A percentile compares a stretch with the other conserved stretches of the same genome.
Evolutionary conservation across 2,329 filamentous ascomycete species (phyloP).

Genomic region (Sporothrix euskadiensis): DNA sequence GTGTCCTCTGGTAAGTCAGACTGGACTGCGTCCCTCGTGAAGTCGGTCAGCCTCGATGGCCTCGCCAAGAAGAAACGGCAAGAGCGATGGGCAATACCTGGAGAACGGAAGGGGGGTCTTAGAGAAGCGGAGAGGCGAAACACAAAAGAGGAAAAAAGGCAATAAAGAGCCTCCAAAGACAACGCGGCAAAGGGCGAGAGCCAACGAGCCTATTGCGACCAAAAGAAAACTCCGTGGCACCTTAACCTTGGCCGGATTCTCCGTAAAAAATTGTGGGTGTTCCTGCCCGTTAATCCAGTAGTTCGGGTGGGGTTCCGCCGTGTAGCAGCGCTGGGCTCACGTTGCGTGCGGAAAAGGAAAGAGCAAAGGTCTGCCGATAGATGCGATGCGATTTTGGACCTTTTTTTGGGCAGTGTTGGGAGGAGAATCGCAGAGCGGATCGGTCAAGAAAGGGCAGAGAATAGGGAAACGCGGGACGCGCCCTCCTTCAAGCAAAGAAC

Average conservation of each 20-base stretch:
- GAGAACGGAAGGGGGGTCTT: not conserved
- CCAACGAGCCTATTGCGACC: slow-evolving; percentile 18
- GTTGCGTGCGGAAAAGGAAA: slow-evolving; percentile 8
- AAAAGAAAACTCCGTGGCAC: slow-evolving; percentile 9
- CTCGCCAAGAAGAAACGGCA: not conserved
- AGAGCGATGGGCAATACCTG: not conserved
- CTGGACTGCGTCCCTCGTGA: not conserved
- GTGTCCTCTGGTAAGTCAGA: not conserved
- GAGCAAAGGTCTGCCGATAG: slow-evolving; percentile 4
- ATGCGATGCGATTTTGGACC: slow-evolving; percentile 6
- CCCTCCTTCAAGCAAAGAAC: slow-evolving; percentile 12
- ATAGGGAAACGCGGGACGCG: slow-evolving; percentile 24
- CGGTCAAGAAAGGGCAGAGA: not conserved
- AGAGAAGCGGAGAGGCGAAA: slow-evolving; percentile 24
- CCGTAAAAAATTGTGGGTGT: not conserved
- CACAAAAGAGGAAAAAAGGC: slow-evolving; percentile 6
- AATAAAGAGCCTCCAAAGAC: not conserved
- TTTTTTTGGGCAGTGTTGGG: slow-evolving; percentile 16
- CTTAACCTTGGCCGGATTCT: slow-evolving; percentile 11
- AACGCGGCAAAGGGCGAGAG: slow-evolving; percentile 10
- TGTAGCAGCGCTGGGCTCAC: slow-evolving; percentile 1
- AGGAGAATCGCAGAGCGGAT: slow-evolving; percentile 10
- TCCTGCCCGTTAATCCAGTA: slow-evolving; percentile 11
- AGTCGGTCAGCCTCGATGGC: not conserved
- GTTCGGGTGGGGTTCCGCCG: slow-evolving; percentile 11